Base-by-base conservation (phyloP, 2,329 filamentous ascomycete species). In the Coniochaeta sp. region DNA sequence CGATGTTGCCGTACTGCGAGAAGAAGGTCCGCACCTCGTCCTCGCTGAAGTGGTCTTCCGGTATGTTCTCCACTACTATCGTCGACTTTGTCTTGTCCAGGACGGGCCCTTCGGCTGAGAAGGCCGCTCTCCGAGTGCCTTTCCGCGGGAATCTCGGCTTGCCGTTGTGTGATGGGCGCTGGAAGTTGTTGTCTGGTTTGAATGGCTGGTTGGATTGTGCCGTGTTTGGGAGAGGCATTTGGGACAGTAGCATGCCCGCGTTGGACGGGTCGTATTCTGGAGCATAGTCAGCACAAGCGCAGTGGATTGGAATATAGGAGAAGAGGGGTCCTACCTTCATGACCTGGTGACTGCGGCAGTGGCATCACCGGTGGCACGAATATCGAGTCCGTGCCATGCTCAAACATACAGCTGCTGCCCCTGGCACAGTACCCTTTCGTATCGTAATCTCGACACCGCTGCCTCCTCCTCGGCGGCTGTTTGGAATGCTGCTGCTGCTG, bases 51-150 rank as follows among this genome's bases (percentile, higher is more conserved):
- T 85, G 80, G 22, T 90, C 87, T 62, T 88, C 82, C 0, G 90
- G 90, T 6, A 95, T 93, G 60, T 87, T 86, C 69, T 93, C 89
- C 2, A 95, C 81, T 2, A 93, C 89, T 22, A 95, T 82, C 0
- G 85, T 85, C 8, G 83, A 88, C 65, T 86, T 88, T 0, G 79
- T 80, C 59, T 74, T 79, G 69, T 92, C 88, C 57, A 78, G 72
- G 28, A 85, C 81, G 0, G 87, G 84, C 0, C 87, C 86, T 24
- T 85, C 80, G 0, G 81, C 79, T 0, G 89, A 89, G 67, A 90
- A 87, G 0, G 84, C 74, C 3, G 87, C 81, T 34, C 82, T 78
- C 16, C 26, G 22, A 24, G 26, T 24, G 14, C 54, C 54, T 36
- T 26, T 33, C 43, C 57, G 31, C 40, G 55, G 54, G 34, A 38